Evolutionary conservation across 495 filamentous ascomycete species (phyloP), one percentile per base, ranked within the genome.

Genomic region (Penicillium salamii): DNA sequence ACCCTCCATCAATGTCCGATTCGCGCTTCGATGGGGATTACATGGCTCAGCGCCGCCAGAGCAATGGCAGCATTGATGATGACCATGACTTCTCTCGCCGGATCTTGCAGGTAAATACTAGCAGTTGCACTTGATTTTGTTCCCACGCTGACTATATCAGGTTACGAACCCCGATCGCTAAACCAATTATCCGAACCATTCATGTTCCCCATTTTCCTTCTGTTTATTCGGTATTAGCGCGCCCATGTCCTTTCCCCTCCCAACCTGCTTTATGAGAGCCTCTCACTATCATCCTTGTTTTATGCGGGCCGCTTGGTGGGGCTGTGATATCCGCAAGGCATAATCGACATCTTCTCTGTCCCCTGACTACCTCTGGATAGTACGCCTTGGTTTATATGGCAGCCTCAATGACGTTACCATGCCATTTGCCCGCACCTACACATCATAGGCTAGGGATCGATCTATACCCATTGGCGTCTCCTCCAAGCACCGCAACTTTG

Each of bases 31-130:
- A 98, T 54, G 90, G 92, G 18, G 83, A 86, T 41, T 79, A 77
- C 47, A 88, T 96, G 85, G 82, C 83, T 48, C 83, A 93, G 55
- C 78, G 90, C 61, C 82, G 93, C 66, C 84, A 92, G 74, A 97
- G 93, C 69, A 89, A 92, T 68, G 93, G 92, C 57, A 97, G 92
- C 71, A 97, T 98, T 63, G 92, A 91, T 57, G 95, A 98, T 65
- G 93, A 96, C 70, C 83, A 95, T 66, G 93, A 97, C 69, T 98
- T 97, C 71, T 97, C 93, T 49, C 82, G 93, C 67, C 87, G 87
- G 61, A 96, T 98, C 67, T 78, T 98, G 63, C 89, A 93, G 83
- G 93, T 93, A 74, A 48, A 79, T 69, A 44, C 1, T 46, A 19
- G 7, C n/a, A 5, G 18, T 31, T 14, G 5, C 14, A 2, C 21